Base-by-base conservation (phyloP, 768 basidiomycete species). In the Agrocybe chaxingu region DNA sequence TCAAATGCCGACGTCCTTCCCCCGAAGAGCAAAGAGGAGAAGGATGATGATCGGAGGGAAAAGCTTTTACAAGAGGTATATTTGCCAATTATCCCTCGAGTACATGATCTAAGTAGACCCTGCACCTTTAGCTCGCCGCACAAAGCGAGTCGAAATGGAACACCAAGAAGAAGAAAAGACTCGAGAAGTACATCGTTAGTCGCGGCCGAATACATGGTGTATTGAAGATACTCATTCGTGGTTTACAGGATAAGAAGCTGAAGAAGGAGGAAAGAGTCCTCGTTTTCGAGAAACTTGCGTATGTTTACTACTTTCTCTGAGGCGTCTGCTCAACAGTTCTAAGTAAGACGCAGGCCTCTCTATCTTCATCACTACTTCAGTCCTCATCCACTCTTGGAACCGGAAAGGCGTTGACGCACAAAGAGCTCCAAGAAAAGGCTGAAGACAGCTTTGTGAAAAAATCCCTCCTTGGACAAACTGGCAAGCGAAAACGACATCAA, bases 151-250 rank as follows among this genome's bases (percentile, higher is more conserved):
- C 79, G 3, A 89, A 87, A 62, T 84, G 90, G 75, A 87, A 80
- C 39, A 80, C 71, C 50, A 94, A 94, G 73, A 95, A 92, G 72
- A 86, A 83, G 71, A 94, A 89, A 65, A 74, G 91, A 46, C 70
- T 98, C 4, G 95, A 98, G 55, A 91, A 91, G 55, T 98, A 93
- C 61, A 94, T 98, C 59, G 92, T 92, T 49, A 60, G 86, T 69
- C 16, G 3, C 10, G 18, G 24, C 8, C 8, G 41, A 1, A 29
- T 9, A 38, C 34, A 13, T 42, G 7, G 8, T 37, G n/a, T 24
- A 24, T 34, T 39, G 3, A 8, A 36, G 37, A 34, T 9, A 12
- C 46, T 42, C 11, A 38, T 7, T 11, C 52, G 8, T 54, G 35
- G 5, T 47, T 29, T 37, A 50, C 54, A 94, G 92, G 88, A 92